Conservation (phyloP, 192 early-diverging fungal genomes). For the Cetraspora pellucida region DNA sequence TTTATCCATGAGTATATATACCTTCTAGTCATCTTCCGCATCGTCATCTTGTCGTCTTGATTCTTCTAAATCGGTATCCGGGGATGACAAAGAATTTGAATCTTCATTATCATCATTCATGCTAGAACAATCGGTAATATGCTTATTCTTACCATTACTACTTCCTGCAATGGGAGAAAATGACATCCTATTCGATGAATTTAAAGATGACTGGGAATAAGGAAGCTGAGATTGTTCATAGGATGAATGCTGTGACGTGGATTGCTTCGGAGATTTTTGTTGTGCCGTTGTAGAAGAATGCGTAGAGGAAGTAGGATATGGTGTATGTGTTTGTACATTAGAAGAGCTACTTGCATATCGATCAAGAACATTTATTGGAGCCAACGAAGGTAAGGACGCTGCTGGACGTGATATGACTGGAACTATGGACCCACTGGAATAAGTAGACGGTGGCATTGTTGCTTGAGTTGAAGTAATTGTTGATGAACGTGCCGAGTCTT, state of each 20-base stretch:
- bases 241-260: neutral
- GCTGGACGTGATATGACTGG: neutral
- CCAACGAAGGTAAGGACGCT: neutral
- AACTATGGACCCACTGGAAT: neutral
- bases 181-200: neutral
- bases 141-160: too few species aligned
- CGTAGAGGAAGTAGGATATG: neutral
- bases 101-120: too few species aligned
- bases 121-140: too few species aligned
- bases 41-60: too few species aligned
- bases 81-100: too few species aligned
- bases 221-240: neutral
- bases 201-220: neutral
- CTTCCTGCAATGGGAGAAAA: neutral
- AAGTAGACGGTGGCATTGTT: neutral
- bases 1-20: too few species aligned
- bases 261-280: neutral
- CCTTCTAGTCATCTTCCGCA: too few species aligned
- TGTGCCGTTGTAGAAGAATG: neutral
- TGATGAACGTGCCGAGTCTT: neutral
- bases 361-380: neutral
- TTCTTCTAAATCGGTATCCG: too few species aligned
- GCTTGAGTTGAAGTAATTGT: neutral
- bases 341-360: neutral
- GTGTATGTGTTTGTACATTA: neutral